Percentiles rank a stretch among this genome's conserved stretches.
Evolutionary conservation across 352 stramenopile species (phyloP).

Genomic region (Phytophthora crassamura): DNA sequence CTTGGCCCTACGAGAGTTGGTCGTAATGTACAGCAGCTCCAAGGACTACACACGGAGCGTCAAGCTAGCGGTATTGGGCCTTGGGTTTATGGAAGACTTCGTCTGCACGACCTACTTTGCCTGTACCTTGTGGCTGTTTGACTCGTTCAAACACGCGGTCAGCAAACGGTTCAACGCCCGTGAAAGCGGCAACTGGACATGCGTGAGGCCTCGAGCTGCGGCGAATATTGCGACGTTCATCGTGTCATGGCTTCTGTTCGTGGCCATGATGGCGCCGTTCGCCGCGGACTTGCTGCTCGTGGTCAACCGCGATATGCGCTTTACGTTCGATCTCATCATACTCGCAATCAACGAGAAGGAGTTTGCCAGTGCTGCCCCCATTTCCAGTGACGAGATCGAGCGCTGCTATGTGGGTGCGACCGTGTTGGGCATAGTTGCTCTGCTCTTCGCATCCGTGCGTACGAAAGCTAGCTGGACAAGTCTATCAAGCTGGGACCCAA

Average conservation of each 20-base stretch:
- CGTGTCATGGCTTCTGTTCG: constrained; percentile 34
- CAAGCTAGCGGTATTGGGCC: constrained; percentile 23
- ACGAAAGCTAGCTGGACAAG: constrained; percentile 4
- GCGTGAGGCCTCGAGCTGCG: background rate
- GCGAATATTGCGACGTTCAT: constrained; percentile 10
- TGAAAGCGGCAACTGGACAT: constrained; percentile 2
- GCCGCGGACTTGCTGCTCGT: constrained; percentile 43
- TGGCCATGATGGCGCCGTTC: constrained; percentile 34
- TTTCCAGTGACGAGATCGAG: constrained; percentile 37
- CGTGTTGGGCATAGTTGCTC: constrained; percentile 18
- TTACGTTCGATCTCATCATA: constrained; percentile 42
- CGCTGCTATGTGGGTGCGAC: constrained; percentile 28
- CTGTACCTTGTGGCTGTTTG: constrained; percentile 24
- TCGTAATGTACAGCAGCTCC: constrained; percentile 23
- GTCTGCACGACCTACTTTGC: constrained; percentile 36
- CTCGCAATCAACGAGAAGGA: constrained; percentile 30
- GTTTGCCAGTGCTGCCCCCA: constrained; percentile 40
- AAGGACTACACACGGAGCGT: background rate
- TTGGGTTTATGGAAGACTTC: constrained; percentile 34
- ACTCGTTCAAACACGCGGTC: constrained; percentile 2
- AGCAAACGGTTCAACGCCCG: background rate
- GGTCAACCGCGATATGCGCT: constrained; percentile 42
- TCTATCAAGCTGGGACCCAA: constrained; percentile 23
- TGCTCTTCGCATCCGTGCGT: constrained; percentile 11
- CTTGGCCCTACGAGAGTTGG: constrained; percentile 10